A percentile compares a stretch with the other conserved stretches of the same genome.
Conservation (phyloP, 305 asterid species). For the Solanum aculeatissimum region DNA sequence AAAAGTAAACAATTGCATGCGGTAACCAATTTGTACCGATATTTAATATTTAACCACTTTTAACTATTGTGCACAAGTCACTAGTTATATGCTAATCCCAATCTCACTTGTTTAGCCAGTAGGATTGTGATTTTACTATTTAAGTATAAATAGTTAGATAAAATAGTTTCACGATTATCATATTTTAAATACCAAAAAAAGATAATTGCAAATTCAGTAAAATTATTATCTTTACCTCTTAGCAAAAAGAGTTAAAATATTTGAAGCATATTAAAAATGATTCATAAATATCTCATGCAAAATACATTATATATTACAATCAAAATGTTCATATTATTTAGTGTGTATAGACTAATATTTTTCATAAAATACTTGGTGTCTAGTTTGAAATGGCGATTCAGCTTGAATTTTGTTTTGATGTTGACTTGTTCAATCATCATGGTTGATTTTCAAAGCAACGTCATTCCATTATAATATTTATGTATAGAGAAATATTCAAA, state of each 20-base stretch:
- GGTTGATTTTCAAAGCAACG: not conserved
- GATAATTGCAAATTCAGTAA: too few species aligned
- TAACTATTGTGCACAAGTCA: not conserved
- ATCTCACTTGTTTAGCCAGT: too few species aligned
- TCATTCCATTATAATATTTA: not conserved
- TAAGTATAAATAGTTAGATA: too few species aligned
- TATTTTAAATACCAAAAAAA: too few species aligned
- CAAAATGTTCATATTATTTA: not conserved
- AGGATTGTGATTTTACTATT: too few species aligned
- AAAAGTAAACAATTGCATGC: not conserved
- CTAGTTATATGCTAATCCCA: not conserved
- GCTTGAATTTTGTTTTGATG: not conserved
- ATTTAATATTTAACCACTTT: not conserved
- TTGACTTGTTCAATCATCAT: not conserved
- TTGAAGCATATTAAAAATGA: not conserved
- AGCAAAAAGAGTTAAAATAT: not conserved
- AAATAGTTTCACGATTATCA: too few species aligned
- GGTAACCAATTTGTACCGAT: not conserved
- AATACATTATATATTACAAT: not conserved
- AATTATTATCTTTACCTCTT: not conserved
- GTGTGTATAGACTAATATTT: not conserved
- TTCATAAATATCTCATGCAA: not conserved
- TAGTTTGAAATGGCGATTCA: not conserved
- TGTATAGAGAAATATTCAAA: not conserved
- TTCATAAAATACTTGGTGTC: not conserved